Base-by-base conservation (phyloP, 495 filamentous ascomycete species). In the Daldinia grandis region DNA sequence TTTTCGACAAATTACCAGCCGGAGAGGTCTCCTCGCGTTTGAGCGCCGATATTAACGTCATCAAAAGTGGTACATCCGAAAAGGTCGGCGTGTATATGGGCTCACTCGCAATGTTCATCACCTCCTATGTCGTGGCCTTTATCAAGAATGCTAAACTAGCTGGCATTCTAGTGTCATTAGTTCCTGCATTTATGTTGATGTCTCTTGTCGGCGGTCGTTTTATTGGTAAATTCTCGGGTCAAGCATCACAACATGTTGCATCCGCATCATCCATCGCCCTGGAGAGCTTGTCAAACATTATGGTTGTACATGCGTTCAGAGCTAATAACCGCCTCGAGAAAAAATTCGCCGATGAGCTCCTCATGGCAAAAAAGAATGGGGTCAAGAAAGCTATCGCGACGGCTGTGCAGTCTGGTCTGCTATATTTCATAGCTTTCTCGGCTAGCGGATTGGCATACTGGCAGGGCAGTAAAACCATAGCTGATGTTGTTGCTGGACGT, bases 121-220 rank as follows among this genome's bases (percentile, higher is more conserved):
- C 86, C 1, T 84, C 87, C 3, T 92, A 90, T 66, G 80, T 89
- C 42, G 86, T 91, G 5, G 87, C 87, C 9, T 91, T 91, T 64
- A 84, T 88, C 72, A 89, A 87, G 73, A 78, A 88, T 54, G 78
- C 78, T 40, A 79, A 75, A 73, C 74, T 86, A 15, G 84, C 85
- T 4, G 84, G 73, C 5, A 87, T 87, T 66, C 76, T 88, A 1
- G 73, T 91, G 35, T 89, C 87, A 0, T 65, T 91, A 63, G 78
- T 91, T 27, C 89, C 90, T 0, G 89, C 87, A 15, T 91, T 89
- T 68, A 81, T 92, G 44, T 31, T 90, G 19, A 91, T 91, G 88
- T 83, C 85, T 0, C 80, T 89, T 40, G 83, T 86, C 44, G 89
- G 89, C 25, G 86, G 88, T 24, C 76, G 84, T 51, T 88, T 84